Percentiles rank a stretch among this genome's conserved stretches.
Conservation (phyloP, 495 filamentous ascomycete species). For the Penicillium lividum region DNA sequence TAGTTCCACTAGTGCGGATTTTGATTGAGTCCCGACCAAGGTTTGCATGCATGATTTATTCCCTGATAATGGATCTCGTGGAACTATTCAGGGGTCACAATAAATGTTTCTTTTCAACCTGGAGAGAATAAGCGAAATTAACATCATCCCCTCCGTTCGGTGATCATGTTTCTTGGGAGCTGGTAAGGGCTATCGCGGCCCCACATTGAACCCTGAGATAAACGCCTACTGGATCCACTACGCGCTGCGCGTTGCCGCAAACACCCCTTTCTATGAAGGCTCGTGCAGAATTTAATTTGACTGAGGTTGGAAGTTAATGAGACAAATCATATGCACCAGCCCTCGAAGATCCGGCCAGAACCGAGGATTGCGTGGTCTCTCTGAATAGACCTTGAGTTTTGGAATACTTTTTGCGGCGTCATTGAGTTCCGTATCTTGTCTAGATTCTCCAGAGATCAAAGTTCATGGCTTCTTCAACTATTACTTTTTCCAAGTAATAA, state of each 20-base stretch:
- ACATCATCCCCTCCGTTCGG: background rate
- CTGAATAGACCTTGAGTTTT: background rate
- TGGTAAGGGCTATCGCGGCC: background rate
- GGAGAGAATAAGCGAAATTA: background rate
- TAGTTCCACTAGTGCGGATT: constrained; percentile 2
- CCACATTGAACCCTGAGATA: background rate
- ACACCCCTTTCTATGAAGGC: background rate
- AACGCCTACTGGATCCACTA: background rate
- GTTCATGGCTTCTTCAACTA: background rate
- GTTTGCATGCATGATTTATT: background rate
- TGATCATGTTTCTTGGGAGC: background rate
- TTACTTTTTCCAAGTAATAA: background rate
- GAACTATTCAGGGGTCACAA: background rate
- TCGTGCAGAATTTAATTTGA: background rate
- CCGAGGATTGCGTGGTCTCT: background rate
- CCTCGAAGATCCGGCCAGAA: background rate
- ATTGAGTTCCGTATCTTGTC: background rate
- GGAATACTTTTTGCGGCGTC: background rate
- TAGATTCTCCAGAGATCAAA: background rate
- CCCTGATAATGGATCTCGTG: background rate
- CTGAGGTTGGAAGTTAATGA: background rate
- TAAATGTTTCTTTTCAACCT: background rate
- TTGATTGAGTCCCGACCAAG: background rate
- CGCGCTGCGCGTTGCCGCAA: background rate
- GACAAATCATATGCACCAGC: background rate